Percentiles rank a stretch among this genome's conserved stretches.
Conservation (phyloP, 495 filamentous ascomycete genomes). For the Wilcoxina mikolae region DNA sequence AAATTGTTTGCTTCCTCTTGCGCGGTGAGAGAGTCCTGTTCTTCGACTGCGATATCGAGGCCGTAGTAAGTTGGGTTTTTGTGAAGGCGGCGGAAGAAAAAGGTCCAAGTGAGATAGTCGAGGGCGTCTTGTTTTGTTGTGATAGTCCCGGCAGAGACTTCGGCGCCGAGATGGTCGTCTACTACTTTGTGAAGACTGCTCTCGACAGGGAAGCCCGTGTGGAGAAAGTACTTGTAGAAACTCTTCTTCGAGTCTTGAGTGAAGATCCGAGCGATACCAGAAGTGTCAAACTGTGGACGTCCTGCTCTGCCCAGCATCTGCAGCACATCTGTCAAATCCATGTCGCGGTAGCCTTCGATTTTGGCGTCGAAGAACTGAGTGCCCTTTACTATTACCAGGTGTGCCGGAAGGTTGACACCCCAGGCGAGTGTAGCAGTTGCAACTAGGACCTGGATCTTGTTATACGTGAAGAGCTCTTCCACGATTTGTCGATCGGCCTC, state of each 20-base stretch:
- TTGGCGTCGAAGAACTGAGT: slow-evolving; percentile 98
- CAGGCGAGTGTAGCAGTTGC: slow-evolving; percentile 96
- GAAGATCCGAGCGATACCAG: slow-evolving; percentile 90
- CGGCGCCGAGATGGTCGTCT: slow-evolving; percentile 92
- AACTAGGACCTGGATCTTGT: slow-evolving; percentile 93
- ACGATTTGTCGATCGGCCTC: slow-evolving; percentile 82
- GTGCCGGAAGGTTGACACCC: slow-evolving; percentile 96
- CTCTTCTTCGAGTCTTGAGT: slow-evolving; percentile 96
- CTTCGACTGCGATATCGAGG: slow-evolving; percentile 81
- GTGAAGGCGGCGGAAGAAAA: slow-evolving; percentile 93
- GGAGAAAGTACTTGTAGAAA: slow-evolving; percentile 99
- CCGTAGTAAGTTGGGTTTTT: slow-evolving; percentile 99
- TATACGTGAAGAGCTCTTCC: slow-evolving; percentile 90
- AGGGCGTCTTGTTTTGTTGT: slow-evolving; percentile 89
- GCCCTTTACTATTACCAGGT: slow-evolving; percentile 94
- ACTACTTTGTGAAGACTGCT: slow-evolving; percentile 90
- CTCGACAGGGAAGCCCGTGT: slow-evolving; percentile 96
- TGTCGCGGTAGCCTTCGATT: slow-evolving; percentile 92
- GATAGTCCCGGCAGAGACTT: slow-evolving; percentile 86
- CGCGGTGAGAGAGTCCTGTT: slow-evolving; percentile 77
- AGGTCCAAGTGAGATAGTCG: slow-evolving; percentile 98
- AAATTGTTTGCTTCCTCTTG: slow-evolving; percentile 76
- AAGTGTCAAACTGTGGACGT: slow-evolving; percentile 88
- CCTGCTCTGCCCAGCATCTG: slow-evolving; percentile 97
- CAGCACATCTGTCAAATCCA: slow-evolving; percentile 96